Percentiles rank a stretch among this genome's conserved stretches.
These are phyloP conservation scores for Diaporthe destruens DNA, from an alignment of 2,329 filamentous ascomycete species.

Conservation along the genomic window DNA sequence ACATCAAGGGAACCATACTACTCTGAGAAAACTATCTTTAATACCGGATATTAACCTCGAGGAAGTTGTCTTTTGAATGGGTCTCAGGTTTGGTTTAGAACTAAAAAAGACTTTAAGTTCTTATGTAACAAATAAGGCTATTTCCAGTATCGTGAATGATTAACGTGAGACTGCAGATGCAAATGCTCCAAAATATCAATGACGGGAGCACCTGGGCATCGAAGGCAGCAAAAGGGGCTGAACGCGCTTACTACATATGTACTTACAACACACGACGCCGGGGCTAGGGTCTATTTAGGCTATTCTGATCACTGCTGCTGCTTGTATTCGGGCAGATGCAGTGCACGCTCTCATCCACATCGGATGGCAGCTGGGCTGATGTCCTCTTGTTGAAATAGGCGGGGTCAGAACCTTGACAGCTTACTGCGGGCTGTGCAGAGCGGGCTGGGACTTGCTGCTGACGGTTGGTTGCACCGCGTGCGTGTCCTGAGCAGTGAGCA, in stretches of 20 bases:
- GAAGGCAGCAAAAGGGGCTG: no score
- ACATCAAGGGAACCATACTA: no score
- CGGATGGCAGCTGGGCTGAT: background rate
- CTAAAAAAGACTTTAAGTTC: background rate
- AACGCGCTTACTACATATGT: background rate
- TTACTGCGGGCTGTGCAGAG: slow-evolving; percentile 20
- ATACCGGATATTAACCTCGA: no score
- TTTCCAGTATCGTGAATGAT: no score
- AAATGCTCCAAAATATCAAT: no score
- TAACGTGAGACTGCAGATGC: background rate
- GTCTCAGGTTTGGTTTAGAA: background rate
- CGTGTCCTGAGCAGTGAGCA: slow-evolving; percentile 4
- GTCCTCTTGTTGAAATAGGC: background rate
- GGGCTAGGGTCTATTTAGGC: background rate
- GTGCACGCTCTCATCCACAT: background rate
- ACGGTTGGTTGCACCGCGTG: slow-evolving; percentile 21
- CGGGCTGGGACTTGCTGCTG: slow-evolving; percentile 25
- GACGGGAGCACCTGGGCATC: background rate
- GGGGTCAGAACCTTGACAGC: background rate
- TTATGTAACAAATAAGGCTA: background rate
- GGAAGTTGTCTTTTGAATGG: no score
- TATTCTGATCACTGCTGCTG: no score
- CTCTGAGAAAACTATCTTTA: no score
- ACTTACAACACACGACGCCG: background rate
- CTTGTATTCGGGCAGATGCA: background rate